Percentiles rank a stretch among this genome's conserved stretches.
Evolutionary conservation across 2,329 filamentous ascomycete genomes (phyloP).

Genomic region (Aspergillus versicolor): DNA sequence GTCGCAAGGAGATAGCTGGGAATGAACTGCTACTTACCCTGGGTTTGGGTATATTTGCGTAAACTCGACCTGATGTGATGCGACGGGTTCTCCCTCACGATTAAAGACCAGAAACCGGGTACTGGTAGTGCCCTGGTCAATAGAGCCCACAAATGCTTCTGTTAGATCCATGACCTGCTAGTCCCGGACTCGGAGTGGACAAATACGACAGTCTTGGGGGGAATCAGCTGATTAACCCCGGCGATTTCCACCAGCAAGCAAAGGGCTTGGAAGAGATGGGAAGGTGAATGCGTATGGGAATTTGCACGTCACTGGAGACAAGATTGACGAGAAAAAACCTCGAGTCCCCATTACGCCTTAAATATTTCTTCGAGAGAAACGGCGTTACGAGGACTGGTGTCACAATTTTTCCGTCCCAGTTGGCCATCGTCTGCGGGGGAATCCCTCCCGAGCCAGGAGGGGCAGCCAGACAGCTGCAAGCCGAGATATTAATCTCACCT

Average conservation of each 20-base stretch:
- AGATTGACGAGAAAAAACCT: neutral
- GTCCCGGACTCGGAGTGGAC: neutral
- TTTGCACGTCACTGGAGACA: neutral
- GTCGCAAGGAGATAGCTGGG: neutral
- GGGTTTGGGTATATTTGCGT: slow-evolving; percentile 79
- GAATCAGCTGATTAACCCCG: neutral
- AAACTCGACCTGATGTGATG: slow-evolving; percentile 82
- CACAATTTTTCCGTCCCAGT: slow-evolving; percentile 13
- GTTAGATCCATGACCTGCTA: slow-evolving; percentile 22
- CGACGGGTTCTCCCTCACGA: slow-evolving; percentile 71
- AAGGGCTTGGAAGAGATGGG: neutral
- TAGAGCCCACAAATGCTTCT: slow-evolving; percentile 70
- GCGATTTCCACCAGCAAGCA: neutral
- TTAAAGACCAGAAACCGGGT: slow-evolving; percentile 89
- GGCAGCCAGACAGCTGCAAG: slow-evolving; percentile 1
- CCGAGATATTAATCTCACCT: slow-evolving; percentile 6
- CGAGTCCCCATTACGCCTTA: neutral
- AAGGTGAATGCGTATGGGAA: neutral
- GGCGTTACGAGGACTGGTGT: slow-evolving; percentile 1
- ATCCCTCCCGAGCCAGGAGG: slow-evolving; percentile 2
- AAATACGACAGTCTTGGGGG: neutral
- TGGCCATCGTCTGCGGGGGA: slow-evolving; percentile 7
- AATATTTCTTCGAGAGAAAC: neutral
- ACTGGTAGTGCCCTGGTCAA: slow-evolving; percentile 88
- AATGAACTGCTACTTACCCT: slow-evolving; percentile 59